A percentile compares a stretch with the other conserved stretches of the same genome.
Evolutionary conservation across 2,329 filamentous ascomycete species (phyloP).

Genomic region (Penicillium vulpinum): DNA sequence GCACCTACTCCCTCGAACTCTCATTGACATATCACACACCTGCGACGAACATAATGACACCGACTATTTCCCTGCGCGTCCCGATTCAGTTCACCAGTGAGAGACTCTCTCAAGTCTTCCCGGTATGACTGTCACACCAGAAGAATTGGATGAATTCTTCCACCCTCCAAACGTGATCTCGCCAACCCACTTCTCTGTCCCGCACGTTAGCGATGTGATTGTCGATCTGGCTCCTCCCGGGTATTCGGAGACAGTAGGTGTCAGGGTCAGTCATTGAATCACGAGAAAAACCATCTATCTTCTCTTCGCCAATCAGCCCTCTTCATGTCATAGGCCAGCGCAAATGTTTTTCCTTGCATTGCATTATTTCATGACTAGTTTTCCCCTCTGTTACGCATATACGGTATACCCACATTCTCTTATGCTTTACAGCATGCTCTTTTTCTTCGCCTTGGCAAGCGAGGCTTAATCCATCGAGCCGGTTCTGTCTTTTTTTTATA

Average conservation of each 20-base stretch:
- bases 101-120: slow-evolving; percentile 9
- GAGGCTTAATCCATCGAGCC: no score
- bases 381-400: no score
- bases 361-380: no score
- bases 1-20: slow-evolving; percentile 63
- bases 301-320: no score
- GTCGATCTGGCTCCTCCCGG: slow-evolving; percentile 19
- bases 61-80: slow-evolving; percentile 42
- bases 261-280: no score
- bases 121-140: slow-evolving; percentile 23
- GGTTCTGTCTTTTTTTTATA: no score
- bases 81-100: slow-evolving; percentile 45
- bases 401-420: no score
- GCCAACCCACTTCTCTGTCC: background rate
- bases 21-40: slow-evolving; percentile 57
- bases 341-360: no score
- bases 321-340: no score
- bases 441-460: no score
- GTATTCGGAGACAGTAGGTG: slow-evolving; percentile 22
- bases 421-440: no score
- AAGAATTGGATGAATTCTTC: slow-evolving; percentile 33
- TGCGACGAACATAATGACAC: slow-evolving; percentile 42
- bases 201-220: slow-evolving; percentile 1
- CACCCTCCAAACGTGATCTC: slow-evolving; percentile 28
- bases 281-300: no score